Conservation (phyloP, 371 early-diverging fungal species). For the Circinella minor region DNA sequence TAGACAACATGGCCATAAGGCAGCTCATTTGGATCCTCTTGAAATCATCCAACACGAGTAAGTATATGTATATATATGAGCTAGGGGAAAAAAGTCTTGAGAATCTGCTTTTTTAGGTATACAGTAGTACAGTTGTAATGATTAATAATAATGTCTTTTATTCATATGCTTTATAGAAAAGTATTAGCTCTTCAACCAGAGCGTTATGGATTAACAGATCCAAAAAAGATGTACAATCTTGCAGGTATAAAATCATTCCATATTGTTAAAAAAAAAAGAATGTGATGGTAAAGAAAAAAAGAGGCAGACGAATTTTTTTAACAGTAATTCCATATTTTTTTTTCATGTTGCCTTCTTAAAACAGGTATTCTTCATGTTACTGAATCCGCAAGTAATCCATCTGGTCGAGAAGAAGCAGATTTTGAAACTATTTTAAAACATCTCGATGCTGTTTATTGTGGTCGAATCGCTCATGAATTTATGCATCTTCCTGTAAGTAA, state of each 20-base stretch:
- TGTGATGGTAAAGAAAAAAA: no score
- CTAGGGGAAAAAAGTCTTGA: no score
- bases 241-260: slow-evolving; percentile 34
- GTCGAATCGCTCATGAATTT: slow-evolving; percentile 93
- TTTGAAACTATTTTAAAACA: slow-evolving; percentile 75
- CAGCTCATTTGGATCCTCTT: slow-evolving; percentile 90
- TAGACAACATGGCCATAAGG: slow-evolving; percentile 84
- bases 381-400: slow-evolving; percentile 46
- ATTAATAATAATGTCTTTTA: neutral
- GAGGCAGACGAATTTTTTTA: no score
- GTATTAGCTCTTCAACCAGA: slow-evolving; percentile 81
- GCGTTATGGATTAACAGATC: slow-evolving; percentile 76
- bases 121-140: no score
- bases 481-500: slow-evolving; percentile 79
- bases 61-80: slow-evolving; percentile 22
- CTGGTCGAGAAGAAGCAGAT: slow-evolving; percentile 58
- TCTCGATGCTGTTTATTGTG: slow-evolving; percentile 80
- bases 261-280: no score
- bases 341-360: neutral
- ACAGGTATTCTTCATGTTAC: slow-evolving; percentile 82
- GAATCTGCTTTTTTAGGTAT: no score
- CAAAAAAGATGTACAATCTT: slow-evolving; percentile 61
- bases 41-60: slow-evolving; percentile 73
- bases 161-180: slow-evolving; percentile 31
- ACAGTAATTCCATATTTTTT: no score